Base-by-base conservation (phyloP, 2,329 filamentous ascomycete species). In the Phialophora verrucosa region DNA sequence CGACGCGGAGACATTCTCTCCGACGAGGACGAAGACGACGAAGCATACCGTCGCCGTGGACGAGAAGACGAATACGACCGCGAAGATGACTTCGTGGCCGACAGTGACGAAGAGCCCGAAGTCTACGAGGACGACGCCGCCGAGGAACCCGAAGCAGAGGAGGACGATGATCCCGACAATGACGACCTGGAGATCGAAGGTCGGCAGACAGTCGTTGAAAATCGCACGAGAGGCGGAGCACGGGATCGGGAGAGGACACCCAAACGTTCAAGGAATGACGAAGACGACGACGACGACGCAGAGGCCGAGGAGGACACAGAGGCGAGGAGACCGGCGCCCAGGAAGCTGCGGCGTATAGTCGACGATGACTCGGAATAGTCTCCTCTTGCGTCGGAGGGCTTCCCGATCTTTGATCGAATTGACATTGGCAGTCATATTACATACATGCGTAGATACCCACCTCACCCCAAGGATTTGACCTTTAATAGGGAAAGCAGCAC, bases 11-110 rank as follows among this genome's bases (percentile, higher is more conserved):
- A 83, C 66, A 80, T 83, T 63, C 81, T 83, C 69, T 80, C 78
- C 0, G 81, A 83, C 62, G 81, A 83, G 31, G 53, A 61, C 20
- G 82, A 83, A 70, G 80, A 82, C 58, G 81, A 83, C 8, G 82
- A 79, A 63, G 76, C 78, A 31, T 78, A 79, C 29, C 76, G 80
- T 50, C 76, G 78, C 3, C 77, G 80, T 27, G 81, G 77, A 78
- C 89, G 90, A 76, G 88, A 93, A 76, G 90, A 96, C 78, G 89
- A 93, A 73, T 93, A 93, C 74, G 91, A 94, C 75, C 90, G 91
- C 74, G 89, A 91, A 56, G 91, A 93, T 74, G 91, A 90, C 61
- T 94, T 94, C 78, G 88, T 94, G 60, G 82, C 82, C 27, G 77
- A 77, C 17, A 82, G 80, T 55, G 82, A 83, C 58, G 82, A 83